Evolutionary conservation across 495 filamentous ascomycete genomes (phyloP).

Genomic region (Xylaria longipes): DNA sequence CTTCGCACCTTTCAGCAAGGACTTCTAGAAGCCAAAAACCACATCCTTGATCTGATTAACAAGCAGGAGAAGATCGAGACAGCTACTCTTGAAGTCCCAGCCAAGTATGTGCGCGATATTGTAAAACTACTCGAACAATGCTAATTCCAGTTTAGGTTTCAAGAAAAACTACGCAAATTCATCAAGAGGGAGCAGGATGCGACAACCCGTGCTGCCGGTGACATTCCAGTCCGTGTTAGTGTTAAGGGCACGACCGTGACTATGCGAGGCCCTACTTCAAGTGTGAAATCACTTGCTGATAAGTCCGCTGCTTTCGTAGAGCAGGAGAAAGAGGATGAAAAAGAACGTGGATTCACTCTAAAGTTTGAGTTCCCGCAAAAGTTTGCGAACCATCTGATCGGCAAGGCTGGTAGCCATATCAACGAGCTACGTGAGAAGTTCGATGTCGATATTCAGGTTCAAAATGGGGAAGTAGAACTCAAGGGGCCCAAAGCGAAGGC

Average conservation of each 20-base stretch:
- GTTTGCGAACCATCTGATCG: slow-evolving; percentile 91
- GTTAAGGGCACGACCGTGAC: slow-evolving; percentile 62
- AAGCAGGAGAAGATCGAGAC: slow-evolving; percentile 73
- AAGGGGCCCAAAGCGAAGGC: slow-evolving; percentile 71
- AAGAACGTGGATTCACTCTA: slow-evolving; percentile 82
- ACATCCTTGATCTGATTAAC: slow-evolving; percentile 72
- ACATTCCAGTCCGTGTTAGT: slow-evolving; percentile 76
- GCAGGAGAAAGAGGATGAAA: slow-evolving; percentile 83
- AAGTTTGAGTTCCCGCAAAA: slow-evolving; percentile 94
- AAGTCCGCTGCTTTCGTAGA: slow-evolving; percentile 80
- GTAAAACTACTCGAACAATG: neutral
- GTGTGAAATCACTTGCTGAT: slow-evolving; percentile 70
- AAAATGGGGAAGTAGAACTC: slow-evolving; percentile 68
- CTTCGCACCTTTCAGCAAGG: slow-evolving; percentile 69
- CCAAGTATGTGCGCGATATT: slow-evolving; percentile 59
- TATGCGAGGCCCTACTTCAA: slow-evolving; percentile 75
- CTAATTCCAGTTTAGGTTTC: slow-evolving; percentile 46
- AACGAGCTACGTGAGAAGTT: slow-evolving; percentile 94
- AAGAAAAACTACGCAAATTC: slow-evolving; percentile 79
- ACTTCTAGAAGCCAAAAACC: slow-evolving; percentile 73
- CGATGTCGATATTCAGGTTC: slow-evolving; percentile 95
- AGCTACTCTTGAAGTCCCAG: slow-evolving; percentile 69
- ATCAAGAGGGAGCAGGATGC: slow-evolving; percentile 75
- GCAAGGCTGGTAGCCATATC: slow-evolving; percentile 90
- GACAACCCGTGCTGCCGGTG: slow-evolving; percentile 60